These are phyloP conservation scores for Salix udensis DNA, from an alignment of 345 rosid species.

Conservation along the genomic window DNA sequence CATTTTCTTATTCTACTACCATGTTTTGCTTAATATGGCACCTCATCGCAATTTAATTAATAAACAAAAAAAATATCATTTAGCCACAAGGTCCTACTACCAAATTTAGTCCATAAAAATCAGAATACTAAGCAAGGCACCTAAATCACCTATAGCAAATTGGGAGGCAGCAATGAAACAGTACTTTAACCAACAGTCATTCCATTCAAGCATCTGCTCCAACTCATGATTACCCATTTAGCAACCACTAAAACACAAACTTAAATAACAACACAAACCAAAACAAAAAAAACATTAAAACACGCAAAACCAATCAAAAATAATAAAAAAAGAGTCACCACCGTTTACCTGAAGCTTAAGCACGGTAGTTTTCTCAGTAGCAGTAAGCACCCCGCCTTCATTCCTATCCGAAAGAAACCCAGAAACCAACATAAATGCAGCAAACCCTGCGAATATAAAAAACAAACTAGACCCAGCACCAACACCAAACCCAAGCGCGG, in stretches of 20 bases:
- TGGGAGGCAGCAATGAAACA: neutral
- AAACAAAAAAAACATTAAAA: neutral
- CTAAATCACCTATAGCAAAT: neutral
- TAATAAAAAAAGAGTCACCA: neutral
- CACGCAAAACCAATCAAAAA: neutral
- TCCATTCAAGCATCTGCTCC: neutral
- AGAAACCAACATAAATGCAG: constrained; percentile 78
- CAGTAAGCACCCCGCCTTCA: constrained; percentile 54
- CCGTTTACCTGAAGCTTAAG: constrained; percentile 75
- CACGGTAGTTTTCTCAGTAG: constrained; percentile 70
- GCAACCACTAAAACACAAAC: neutral
- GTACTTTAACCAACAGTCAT: neutral
- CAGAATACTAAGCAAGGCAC: neutral
- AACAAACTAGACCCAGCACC: constrained; percentile 78
- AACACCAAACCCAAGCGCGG: constrained; percentile 73
- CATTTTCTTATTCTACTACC: neutral
- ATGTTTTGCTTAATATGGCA: too few species aligned
- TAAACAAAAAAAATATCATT: neutral
- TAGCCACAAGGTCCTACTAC: neutral
- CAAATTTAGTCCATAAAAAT: neutral
- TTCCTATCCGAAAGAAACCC: constrained; percentile 75
- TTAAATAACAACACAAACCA: neutral
- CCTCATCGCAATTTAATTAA: neutral
- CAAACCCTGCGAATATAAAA: constrained; percentile 62
- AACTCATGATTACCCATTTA: neutral